These are phyloP conservation scores for Teratosphaeria gauchensis DNA, from an alignment of 2,329 filamentous ascomycete species.

Conservation along the genomic window DNA sequence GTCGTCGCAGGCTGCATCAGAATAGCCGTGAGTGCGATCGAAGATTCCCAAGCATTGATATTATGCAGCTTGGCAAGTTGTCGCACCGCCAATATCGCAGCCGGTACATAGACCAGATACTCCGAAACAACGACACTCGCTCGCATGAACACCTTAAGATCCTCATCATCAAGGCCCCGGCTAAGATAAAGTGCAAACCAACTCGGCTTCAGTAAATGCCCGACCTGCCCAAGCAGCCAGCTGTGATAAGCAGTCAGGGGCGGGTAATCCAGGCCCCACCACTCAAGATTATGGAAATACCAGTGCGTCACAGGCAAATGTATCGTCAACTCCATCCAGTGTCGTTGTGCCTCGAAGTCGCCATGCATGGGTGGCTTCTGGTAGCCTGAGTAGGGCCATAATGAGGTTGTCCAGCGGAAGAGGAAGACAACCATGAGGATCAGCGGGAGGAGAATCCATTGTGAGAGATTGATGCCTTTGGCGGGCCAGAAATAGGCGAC, in stretches of 20 bases:
- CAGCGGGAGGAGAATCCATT: conserved; percentile 85
- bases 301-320: conserved; percentile 85
- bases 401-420: conserved; percentile 82
- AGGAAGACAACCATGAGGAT: conserved; percentile 84
- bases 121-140: conserved; percentile 85
- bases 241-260: conserved; percentile 97
- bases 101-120: conserved; percentile 80
- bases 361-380: conserved; percentile 81
- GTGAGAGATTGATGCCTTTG: conserved; percentile 61
- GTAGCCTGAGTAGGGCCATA: conserved; percentile 93
- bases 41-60: conserved; percentile 67
- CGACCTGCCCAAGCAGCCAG: conserved; percentile 84
- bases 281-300: conserved; percentile 95
- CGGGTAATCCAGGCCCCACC: conserved; percentile 97
- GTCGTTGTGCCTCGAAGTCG: conserved; percentile 93
- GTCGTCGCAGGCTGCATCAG: conserved; percentile 87
- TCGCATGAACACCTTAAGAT: conserved; percentile 90
- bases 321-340: conserved; percentile 97
- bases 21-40: conserved; percentile 78
- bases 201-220: conserved; percentile 62
- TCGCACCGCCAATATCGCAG: conserved; percentile 73
- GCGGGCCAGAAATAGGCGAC: conserved; percentile 93
- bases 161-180: conserved; percentile 67
- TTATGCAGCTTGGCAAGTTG: conserved; percentile 67
- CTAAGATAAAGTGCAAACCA: conserved; percentile 87